phyloP scores from a whole-genome alignment of 306 rosid species.

The Lathyrus sativus region DNA sequence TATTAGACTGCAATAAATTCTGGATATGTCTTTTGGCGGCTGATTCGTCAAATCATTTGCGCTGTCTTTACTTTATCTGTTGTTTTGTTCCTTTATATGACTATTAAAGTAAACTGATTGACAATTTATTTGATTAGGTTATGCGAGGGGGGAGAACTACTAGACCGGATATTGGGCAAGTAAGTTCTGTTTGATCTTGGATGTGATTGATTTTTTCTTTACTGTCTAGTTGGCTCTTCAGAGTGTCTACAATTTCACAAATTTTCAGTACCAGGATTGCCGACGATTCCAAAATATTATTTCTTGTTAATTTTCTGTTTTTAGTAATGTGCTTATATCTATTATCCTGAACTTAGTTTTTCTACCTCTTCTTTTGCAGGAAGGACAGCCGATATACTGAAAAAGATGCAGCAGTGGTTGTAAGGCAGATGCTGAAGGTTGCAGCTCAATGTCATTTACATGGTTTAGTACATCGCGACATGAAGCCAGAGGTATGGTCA shows the following conservation, averaged over 20 bases:
- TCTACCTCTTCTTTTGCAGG: conserved; percentile 55
- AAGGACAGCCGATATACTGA: conserved; percentile 95
- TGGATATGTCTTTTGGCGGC: conserved; percentile 13
- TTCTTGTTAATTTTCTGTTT: conserved; percentile 20
- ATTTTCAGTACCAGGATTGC: conserved; percentile 19
- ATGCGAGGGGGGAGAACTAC: conserved; percentile 96
- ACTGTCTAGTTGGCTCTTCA: conserved; percentile 5
- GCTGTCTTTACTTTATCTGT: conserved; percentile 6
- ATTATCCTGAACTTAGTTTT: conserved; percentile 29
- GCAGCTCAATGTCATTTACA: conserved; percentile 98
- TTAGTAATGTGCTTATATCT: conserved; percentile 9
- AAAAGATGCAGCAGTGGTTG: conserved; percentile 94
- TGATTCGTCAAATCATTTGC: conserved; percentile 33
- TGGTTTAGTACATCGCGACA: conserved; percentile 97
- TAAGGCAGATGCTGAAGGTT: conserved; percentile 98
- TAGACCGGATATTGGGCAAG: conserved; percentile 95
- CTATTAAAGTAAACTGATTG: conserved; percentile 5
- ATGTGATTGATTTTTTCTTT: conserved; percentile 24
- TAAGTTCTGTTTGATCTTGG: conserved; percentile 50
- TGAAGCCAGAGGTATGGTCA: conserved; percentile 90
- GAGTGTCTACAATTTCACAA: conserved; percentile 19
- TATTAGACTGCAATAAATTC: conserved; percentile 2
- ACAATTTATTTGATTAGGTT: conserved; percentile 55
- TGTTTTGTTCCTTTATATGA: background rate
- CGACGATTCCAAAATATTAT: conserved; percentile 19